Percentiles rank a stretch among this genome's conserved stretches.
Conservation (phyloP, 2,329 filamentous ascomycete species). For the Torrubiella hemipterigena region DNA sequence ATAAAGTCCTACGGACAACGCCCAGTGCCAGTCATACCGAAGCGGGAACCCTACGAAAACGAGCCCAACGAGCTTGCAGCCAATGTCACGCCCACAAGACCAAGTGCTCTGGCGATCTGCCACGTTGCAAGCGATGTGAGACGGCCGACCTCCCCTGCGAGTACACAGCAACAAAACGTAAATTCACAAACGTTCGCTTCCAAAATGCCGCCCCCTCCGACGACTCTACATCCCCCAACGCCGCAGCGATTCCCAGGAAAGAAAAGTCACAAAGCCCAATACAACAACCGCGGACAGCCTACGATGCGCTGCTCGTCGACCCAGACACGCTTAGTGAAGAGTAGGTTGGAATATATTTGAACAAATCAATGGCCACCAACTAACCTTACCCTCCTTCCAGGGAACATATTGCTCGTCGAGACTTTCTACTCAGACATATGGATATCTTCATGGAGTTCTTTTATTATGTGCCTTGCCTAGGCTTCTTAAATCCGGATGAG, state of each 20-base stretch:
- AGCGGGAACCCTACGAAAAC: conserved; percentile 26
- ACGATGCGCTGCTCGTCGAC: conserved; percentile 13
- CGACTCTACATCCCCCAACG: conserved; percentile 1
- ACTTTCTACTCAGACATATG: conserved; percentile 23
- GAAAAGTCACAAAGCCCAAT: conserved; percentile 9
- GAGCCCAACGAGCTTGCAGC: conserved; percentile 28
- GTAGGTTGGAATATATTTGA: conserved; percentile 15
- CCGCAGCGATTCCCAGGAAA: too few relatives aligned
- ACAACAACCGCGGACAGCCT: conserved; percentile 6
- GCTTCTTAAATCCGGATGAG: conserved; percentile 23
- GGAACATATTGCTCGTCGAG: conserved; percentile 20
- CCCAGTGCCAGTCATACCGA: conserved; percentile 28
- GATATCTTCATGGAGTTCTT: conserved; percentile 26
- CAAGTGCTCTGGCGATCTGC: conserved; percentile 28
- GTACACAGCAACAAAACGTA: conserved; percentile 25
- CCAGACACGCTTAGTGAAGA: conserved; percentile 13
- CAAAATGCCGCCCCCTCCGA: conserved; percentile 8
- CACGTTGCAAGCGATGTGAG: conserved; percentile 25
- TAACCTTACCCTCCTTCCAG: conserved; percentile 8
- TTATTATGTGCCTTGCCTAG: conserved; percentile 25
- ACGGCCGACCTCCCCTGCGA: conserved; percentile 22
- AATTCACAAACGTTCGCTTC: conserved; percentile 21
- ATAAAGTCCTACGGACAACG: conserved; percentile 22
- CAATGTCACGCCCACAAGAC: conserved; percentile 30
- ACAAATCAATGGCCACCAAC: neutral